Evolutionary conservation across 2,329 filamentous ascomycete genomes (phyloP), one percentile per base, ranked within the genome.

Genomic region (Zasmidium cellare): DNA sequence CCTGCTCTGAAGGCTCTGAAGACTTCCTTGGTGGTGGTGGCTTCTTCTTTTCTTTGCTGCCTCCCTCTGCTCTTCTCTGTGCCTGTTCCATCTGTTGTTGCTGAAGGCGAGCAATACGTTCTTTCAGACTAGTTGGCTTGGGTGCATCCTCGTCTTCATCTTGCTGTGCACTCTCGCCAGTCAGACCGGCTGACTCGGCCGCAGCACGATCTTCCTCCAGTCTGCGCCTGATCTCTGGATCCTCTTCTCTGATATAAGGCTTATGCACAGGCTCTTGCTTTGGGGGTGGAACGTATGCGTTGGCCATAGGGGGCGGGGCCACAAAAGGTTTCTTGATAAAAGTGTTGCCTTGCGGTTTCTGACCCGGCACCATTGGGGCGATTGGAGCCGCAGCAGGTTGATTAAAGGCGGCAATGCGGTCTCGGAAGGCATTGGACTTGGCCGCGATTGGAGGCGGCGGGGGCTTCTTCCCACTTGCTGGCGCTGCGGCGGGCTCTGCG

Each of bases 251-350:
- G 55, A 87, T 85, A 72, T 97, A 96, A 20, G 92, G 74, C 76
- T 88, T 96, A 49, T 87, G 82, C 3, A 87, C 83, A 1, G 88
- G 87, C 16, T 71, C 71, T 6, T 83, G 77, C 61, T 94, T 89
- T 20, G 87, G 85, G 3, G 90, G 87, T 22, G 94, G 91, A 9
- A 99, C 83, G 69, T 91, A 99, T 22, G 93, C 89, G 77, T 97
- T 89, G 65, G 91, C 89, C 74, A 92, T 96, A 0, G 94, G 94
- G 18, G 94, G 94, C 52, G 94, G 92, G 2, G 94, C 91, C 56
- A 99, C 92, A 69, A 97, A 99, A 0, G 93, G 92, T 76, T 97
- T 97, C 82, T 93, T 97, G 75, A 99, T 87, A 71, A 97, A 97
- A 53, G 82, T 82, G 62, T 82, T 82, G 11, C 35, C 35, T 41